phyloP scores from a whole-genome alignment of 208 protist genomes.

The Crithidia expoeki region DNA sequence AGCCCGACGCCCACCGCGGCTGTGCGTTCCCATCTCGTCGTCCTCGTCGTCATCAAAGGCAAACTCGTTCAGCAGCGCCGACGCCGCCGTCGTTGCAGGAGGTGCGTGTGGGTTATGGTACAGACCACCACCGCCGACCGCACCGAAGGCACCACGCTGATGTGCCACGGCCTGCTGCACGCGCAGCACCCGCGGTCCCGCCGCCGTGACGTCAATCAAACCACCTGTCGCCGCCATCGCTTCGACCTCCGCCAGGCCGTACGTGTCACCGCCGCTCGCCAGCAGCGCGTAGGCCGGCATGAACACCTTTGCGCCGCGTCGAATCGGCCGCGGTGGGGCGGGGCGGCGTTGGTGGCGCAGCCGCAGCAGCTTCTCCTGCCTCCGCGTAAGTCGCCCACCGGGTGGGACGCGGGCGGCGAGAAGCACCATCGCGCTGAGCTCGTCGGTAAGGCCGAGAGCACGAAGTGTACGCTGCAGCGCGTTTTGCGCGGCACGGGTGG shows the following conservation, averaged over 20 bases:
- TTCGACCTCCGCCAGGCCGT: conserved; percentile 5
- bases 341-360: conserved; percentile 51
- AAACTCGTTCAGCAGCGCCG: conserved; percentile 17
- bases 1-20: conserved; percentile 1
- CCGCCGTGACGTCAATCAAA: conserved; percentile 25
- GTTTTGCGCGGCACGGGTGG: conserved; percentile 13
- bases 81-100: not conserved
- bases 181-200: conserved; percentile 19
- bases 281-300: conserved; percentile 21
- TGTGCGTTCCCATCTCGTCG: conserved; percentile 7
- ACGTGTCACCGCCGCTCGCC: not conserved
- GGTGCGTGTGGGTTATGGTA: not conserved
- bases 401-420: conserved; percentile 12
- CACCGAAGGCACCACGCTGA: conserved; percentile 3
- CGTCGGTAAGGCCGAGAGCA: conserved; percentile 39
- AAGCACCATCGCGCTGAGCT: conserved; percentile 45
- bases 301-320: conserved; percentile 73
- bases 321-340: conserved; percentile 52
- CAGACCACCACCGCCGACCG: conserved; percentile 8
- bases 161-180: conserved; percentile 1
- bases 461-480: conserved; percentile 27
- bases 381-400: conserved; percentile 15
- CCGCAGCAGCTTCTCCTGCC: conserved; percentile 41
- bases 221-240: conserved; percentile 13
- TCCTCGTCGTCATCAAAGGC: conserved; percentile 41